Base-by-base conservation (phyloP, 2,329 filamentous ascomycete genomes). In the Westerdykella ornata region DNA sequence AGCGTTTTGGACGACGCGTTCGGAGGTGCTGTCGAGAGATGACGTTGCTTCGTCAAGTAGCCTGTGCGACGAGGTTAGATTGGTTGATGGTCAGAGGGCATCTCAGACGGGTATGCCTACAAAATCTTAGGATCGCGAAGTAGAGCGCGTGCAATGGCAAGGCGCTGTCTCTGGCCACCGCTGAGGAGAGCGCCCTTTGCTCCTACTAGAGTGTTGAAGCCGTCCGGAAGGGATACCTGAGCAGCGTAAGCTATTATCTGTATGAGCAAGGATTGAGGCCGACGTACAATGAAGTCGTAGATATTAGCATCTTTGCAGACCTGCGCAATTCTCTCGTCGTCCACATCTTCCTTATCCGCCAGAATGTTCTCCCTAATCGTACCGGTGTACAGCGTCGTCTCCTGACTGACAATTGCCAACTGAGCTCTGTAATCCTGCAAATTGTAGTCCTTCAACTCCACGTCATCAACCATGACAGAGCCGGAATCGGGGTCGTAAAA, bases 371-470 rank as follows among this genome's bases (percentile, higher is more conserved):
- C 89, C 51, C 76, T 78, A 57, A 98, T 89, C 0, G 85, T 90
- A 33, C 90, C 92, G 58, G 94, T 88, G 68, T 96, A 97, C 1
- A 98, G 72, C 0, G 90, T 96, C 0, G 92, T 90, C 63, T 97
- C 92, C 62, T 97, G 92, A 26, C 84, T 89, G 12, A 98, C 92
- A n/a, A 98, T 83, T 0, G 90, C 85, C 48, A 97, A 76, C 65
- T 84, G 81, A 11, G 77, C 81, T 41, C 92, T 82, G 70, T 97
- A 96, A 41, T 88, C 80, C 68, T 88, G 90, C 6, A 92, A 71
- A 60, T 94, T 60, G 37, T 96, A 73, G 9, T 74, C 75, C 45
- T 80, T 83, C 55, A 97, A 87, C 47, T 95, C 86, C 48, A 82
- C 79, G 42, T 82, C 87, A 57, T 97, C 90, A 14, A 97, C 74